Base-by-base conservation (phyloP, 768 basidiomycete species). In the Chalciporus chontae region DNA sequence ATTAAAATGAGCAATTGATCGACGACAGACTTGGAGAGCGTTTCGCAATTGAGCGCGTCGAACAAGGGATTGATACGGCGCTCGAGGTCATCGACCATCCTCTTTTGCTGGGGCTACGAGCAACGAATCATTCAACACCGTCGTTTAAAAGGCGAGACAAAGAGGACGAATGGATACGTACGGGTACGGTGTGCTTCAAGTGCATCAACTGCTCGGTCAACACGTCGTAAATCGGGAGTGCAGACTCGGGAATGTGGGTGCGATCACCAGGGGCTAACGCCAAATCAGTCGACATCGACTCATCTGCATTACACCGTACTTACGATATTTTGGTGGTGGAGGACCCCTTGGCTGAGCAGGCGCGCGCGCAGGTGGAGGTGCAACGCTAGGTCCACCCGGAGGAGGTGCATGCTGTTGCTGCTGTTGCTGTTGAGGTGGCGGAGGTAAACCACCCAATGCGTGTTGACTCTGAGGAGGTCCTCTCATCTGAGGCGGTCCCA, bases 21-120 rank as follows among this genome's bases (percentile, higher is more conserved):
- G 13, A 87, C 77, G 19, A 90, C 83, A 10, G 78, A 66, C 51
- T 74, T 72, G 13, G 90, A 85, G 17, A 96, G 64, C 7, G 88
- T 87, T 59, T 92, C 83, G 62, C 90, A 93, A 67, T 97, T 96
- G 58, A 97, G 70, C n/a, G 84, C 85, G 63, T 96, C 94, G 60
- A 94, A 96, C 40, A 97, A 69, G 0, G 84, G 79, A 62, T 85
- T 93, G 58, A 95, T 75, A 27, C 94, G 79, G 17, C 91, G 79
- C 64, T 94, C 92, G 5, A 94, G 77, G 58, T 95, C 94, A 44
- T 92, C 91, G 0, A 81, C 83, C 56, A 94, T 75, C 29, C 90
- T 84, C 65, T 85, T 87, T 73, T 94, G 87, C 60, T 85, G 81
- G 5, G 87, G 78, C 89, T 93, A 62, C 18, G 40, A n/a, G 40